A percentile compares a stretch with the other conserved stretches of the same genome.
Conservation (phyloP, 768 basidiomycete species). For the Pisolithus orientalis region DNA sequence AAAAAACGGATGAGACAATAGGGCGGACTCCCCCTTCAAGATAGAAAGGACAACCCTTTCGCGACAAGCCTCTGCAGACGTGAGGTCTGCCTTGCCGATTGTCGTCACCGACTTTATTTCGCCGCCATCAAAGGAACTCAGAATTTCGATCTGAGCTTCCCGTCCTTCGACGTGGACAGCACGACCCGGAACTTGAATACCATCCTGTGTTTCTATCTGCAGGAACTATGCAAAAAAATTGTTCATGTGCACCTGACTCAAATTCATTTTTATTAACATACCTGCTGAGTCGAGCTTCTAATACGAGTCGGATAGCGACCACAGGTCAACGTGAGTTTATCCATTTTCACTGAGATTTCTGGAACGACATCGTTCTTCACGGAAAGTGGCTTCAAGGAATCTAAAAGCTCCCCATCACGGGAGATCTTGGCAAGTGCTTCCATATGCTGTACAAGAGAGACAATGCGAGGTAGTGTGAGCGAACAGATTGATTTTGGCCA, state of each 20-base stretch:
- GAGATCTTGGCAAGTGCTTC: constrained; percentile 32
- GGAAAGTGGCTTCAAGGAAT: too few relatives aligned
- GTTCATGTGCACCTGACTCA: too few relatives aligned
- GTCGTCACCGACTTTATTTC: constrained; percentile 36
- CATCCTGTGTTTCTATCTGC: constrained; percentile 12
- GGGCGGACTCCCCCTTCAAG: constrained; percentile 11
- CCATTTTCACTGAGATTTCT: too few relatives aligned
- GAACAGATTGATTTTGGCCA: neutral
- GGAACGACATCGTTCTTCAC: too few relatives aligned
- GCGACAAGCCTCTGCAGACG: constrained; percentile 43
- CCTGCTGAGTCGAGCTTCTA: too few relatives aligned
- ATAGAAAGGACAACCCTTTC: constrained; percentile 15
- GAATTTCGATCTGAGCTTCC: constrained; percentile 25
- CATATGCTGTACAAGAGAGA: constrained; percentile 30
- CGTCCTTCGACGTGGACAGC: constrained; percentile 31
- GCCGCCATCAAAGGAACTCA: constrained; percentile 10
- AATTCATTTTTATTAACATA: constrained; percentile 2
- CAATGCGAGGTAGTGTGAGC: neutral
- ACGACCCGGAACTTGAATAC: constrained; percentile 10
- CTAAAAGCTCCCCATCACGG: too few relatives aligned
- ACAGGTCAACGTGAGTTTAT: too few relatives aligned
- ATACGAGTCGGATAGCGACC: too few relatives aligned
- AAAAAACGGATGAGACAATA: constrained; percentile 21
- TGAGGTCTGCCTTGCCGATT: constrained; percentile 48
- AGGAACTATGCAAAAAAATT: constrained; percentile 8